Evolutionary conservation across 108 stramenopile genomes (phyloP), one percentile per base, ranked within the genome.

Genomic region (Pinguiococcus pyrenoidosus): DNA sequence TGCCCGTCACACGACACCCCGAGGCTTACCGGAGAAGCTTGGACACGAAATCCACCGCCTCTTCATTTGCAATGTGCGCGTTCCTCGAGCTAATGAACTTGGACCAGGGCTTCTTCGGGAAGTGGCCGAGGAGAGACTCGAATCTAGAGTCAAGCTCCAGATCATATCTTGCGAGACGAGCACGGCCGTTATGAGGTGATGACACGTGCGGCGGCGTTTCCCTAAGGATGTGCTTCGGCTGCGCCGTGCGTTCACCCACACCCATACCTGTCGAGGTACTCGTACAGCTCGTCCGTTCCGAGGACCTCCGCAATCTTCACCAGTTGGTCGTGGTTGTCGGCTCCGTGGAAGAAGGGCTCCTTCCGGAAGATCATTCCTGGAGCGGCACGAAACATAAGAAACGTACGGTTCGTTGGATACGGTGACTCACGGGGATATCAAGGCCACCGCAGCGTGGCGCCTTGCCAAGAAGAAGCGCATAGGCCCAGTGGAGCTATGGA

Each of bases 331-430:
- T 70, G 68, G 49, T 70, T 70, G 49, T 70, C 66, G 34, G 68
- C 66, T 7, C 70, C 71, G 51, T 72, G 71, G 60, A 72, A 72
- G 46, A 71, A 71, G 14, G 76, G 76, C 44, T 78, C 97, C 76
- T 94, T 94, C 56, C 93, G 79, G 69, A 99, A 99, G 57, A 99
- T 90, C 97, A 99, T 99, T 20, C 97, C 92, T 1, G 92, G 85
- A n/a, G n/a, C n/a, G n/a, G n/a, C n/a, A n/a, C n/a, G n/a, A n/a
- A n/a, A n/a, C n/a, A n/a, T n/a, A n/a, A n/a, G n/a, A n/a, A n/a
- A n/a, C n/a, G n/a, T n/a, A n/a, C n/a, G n/a, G n/a, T n/a, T n/a
- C n/a, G n/a, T n/a, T n/a, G n/a, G n/a, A n/a, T n/a, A n/a, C n/a
- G n/a, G n/a, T n/a, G n/a, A n/a, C n/a, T n/a, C n/a, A n/a, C n/a